These are phyloP conservation scores for Hawksworthiomyces lignivorus DNA, from an alignment of 2,329 filamentous ascomycete species.

Conservation along the genomic window DNA sequence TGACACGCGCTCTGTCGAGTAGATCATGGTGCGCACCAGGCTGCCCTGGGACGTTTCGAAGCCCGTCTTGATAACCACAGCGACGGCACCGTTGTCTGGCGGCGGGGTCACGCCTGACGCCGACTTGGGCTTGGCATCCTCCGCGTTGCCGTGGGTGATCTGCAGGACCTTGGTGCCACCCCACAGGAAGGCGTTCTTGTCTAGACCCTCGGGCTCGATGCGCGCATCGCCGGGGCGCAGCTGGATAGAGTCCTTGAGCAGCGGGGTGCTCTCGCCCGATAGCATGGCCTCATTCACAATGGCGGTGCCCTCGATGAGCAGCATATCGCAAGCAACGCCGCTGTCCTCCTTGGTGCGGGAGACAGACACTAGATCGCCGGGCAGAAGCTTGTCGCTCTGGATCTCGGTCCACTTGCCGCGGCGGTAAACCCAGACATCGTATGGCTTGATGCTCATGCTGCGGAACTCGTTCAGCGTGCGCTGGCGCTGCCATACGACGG, in stretches of 20 bases:
- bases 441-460: conserved; percentile 99
- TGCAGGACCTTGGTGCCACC: conserved; percentile 97
- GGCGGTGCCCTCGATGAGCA: conserved; percentile 86
- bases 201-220: conserved; percentile 82
- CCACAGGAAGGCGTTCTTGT: conserved; percentile 95
- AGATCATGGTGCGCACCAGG: conserved; percentile 98
- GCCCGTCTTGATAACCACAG: conserved; percentile 91
- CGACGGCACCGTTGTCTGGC: conserved; percentile 89
- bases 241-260: conserved; percentile 93
- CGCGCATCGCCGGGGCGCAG: conserved; percentile 73
- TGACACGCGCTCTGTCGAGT: conserved; percentile 97
- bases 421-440: conserved; percentile 86
- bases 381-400: conserved; percentile 83
- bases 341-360: conserved; percentile 93
- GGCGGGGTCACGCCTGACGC: conserved; percentile 72
- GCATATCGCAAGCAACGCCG: conserved; percentile 94
- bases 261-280: conserved; percentile 92
- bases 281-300: conserved; percentile 99
- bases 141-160: conserved; percentile 76
- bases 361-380: conserved; percentile 88
- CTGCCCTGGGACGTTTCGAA: conserved; percentile 98
- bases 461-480: conserved; percentile 93
- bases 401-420: conserved; percentile 82
- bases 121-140: conserved; percentile 64
- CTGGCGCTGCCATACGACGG: conserved; percentile 98